Base-by-base conservation (phyloP, 75 land plant genomes). In the Cunninghamia lanceolata region DNA sequence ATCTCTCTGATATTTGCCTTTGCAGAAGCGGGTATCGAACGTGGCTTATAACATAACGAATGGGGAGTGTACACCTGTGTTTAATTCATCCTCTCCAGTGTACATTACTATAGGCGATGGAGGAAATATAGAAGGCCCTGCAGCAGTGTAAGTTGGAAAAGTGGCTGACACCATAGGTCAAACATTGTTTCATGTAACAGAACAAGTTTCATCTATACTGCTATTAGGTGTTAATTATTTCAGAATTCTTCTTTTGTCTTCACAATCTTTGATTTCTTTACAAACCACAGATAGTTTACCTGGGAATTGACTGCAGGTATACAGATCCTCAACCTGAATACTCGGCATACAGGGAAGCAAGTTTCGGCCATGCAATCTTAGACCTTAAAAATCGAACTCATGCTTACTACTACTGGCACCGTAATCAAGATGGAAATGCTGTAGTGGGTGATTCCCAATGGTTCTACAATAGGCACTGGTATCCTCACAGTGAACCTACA, bases 21-120 rank as follows among this genome's bases (percentile, higher is more conserved):
- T 88, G 84, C 94, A 98, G 99, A 88, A 93, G 38, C 93, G 96
- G 19, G 86, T 96, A 68, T 98, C 99, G 7, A 96, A 96, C 75
- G 90, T 92, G 10, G 86, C 79, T 9, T 98, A 93, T 87, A 91
- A 95, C 81, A 84, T 95, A 34, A 86, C 85, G 38, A 94, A 94
- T 86, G 95, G 91, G 10, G 9, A 85, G 6, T 96, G 99, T 86
- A 88, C 79, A 39, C 99, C 99, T n/a, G 54, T 87, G 1, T 34
- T 45, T 3, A 86, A 98, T 85, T 46, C 82, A 42, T 84, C 91
- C 40, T 94, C 96, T 14, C 99, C 99, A 25, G 91, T 94, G 30
- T 96, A 98, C 80, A 92, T 98, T 56, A 93, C 94, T 25, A 89
- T 98, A 74, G 99, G 99, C 38, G 99, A 98, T 91, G 99, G 99